Evolutionary conservation across 176 grass and related monocot genomes (phyloP).

Genomic region (Melocanna baccifera): DNA sequence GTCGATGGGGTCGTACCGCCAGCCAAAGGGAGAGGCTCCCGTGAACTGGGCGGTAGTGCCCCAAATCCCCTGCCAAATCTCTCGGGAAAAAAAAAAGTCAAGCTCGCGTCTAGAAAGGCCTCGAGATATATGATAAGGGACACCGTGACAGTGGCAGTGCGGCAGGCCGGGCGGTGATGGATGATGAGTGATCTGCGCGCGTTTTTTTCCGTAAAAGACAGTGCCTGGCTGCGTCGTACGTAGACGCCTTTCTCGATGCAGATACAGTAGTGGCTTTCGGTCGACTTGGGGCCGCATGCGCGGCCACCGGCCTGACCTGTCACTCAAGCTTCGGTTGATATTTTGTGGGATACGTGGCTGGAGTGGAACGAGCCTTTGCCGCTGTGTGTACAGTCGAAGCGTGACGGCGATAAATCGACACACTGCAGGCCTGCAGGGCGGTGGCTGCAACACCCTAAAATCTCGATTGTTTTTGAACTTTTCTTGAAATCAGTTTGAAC

Average conservation of each 20-base stretch:
- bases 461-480: no score
- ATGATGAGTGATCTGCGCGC: background rate
- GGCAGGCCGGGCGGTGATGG: background rate
- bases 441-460: no score
- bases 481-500: no score
- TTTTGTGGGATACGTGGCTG: background rate
- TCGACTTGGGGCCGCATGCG: background rate
- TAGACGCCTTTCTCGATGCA: background rate
- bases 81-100: background rate
- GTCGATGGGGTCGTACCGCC: background rate
- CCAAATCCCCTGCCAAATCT: constrained; percentile 10
- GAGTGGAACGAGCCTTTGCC: background rate
- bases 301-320: background rate
- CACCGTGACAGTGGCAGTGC: constrained; percentile 10
- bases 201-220: background rate
- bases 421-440: no score
- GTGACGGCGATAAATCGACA: no score
- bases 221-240: background rate
- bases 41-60: constrained; percentile 25
- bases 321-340: background rate
- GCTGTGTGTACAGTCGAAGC: background rate
- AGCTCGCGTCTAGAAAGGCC: background rate
- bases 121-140: background rate
- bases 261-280: background rate
- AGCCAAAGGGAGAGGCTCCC: background rate